Base-by-base conservation (phyloP, 2,329 filamentous ascomycete genomes). In the Trichothecium roseum region DNA sequence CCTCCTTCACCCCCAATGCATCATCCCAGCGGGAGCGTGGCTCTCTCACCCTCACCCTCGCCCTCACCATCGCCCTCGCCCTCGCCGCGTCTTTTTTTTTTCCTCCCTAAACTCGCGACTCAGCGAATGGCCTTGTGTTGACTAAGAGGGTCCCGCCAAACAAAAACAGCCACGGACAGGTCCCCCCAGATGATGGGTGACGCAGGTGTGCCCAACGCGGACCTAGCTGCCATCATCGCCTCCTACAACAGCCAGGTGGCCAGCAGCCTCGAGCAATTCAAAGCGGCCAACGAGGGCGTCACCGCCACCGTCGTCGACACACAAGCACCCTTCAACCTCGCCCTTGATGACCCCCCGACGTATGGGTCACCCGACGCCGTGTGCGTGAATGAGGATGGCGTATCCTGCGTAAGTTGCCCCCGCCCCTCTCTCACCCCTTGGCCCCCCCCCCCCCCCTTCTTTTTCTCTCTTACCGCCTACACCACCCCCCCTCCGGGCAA, bases 321-420 rank as follows among this genome's bases (percentile, higher is more conserved):
- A 0, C 44, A 51, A 2, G 35, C 43, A 2, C 50, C 60, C 0
- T 69, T 69, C 40, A 57, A 64, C 43, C 51, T 45, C 14, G 64
- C 60, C 1, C 49, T 70, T 15, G 46, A 56, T 5, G 54, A 64
- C 32, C 66, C 66, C 0, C 48, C 41, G 0, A 49, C 47, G 0
- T 68, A 65, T 34, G 64, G 64, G 2, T 49, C 62, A 0, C 57
- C 56, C 2, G 52, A 68, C 30, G 59, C 62, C 2, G 58, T 51
- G 1, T 68, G 64, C 45, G 59, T 48, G 18, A 60, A 64, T 27
- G 44, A 37, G 0, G 51, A 68, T 30, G 65, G 65, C 4, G 52
- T 48, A 12, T 63, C 54, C 9, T 68, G 65, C 38, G 50, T 53
- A 41, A 33, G 50, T 48, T 9, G 3, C 12, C 7, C 5, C 4